phyloP scores from a whole-genome alignment of 2,329 filamentous ascomycete species.

The Penicillium sp. region DNA sequence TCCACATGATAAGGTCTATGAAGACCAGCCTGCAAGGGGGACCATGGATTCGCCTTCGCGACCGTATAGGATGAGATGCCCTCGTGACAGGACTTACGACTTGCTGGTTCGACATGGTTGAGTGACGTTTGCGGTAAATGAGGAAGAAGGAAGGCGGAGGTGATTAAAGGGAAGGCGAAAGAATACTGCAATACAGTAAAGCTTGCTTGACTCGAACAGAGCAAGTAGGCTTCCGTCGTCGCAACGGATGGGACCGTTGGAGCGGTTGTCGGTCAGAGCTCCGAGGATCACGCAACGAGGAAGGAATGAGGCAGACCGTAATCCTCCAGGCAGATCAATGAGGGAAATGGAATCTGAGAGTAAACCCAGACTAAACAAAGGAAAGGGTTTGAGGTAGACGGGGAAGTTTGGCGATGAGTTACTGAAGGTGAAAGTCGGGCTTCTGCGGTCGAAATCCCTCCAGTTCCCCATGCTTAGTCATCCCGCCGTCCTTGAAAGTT shows the following conservation, averaged over 20 bases:
- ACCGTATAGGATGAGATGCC: slow-evolving; percentile 20
- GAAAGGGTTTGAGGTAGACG: slow-evolving; percentile 2
- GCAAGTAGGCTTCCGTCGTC: slow-evolving; percentile 19
- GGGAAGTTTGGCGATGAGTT: slow-evolving; percentile 27
- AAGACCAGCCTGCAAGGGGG: background rate
- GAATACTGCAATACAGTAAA: background rate
- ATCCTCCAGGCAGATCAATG: background rate
- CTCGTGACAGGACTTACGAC: slow-evolving; percentile 45
- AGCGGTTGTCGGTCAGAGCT: slow-evolving; percentile 16
- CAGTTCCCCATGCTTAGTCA: slow-evolving; percentile 36
- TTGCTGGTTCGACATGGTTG: slow-evolving; percentile 49
- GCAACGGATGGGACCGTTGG: slow-evolving; percentile 23
- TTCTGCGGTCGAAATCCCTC: slow-evolving; percentile 39
- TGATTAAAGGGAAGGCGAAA: background rate
- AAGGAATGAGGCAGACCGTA: slow-evolving; percentile 1
- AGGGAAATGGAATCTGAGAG: background rate
- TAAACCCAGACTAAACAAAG: background rate
- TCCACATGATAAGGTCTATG: background rate
- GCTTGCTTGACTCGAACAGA: slow-evolving; percentile 2
- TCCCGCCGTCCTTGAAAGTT: slow-evolving; percentile 2
- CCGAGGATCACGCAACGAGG: slow-evolving; percentile 8
- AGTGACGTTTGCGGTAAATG: slow-evolving; percentile 1
- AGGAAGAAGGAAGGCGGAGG: background rate
- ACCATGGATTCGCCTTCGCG: slow-evolving; percentile 22
- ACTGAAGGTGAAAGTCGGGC: slow-evolving; percentile 36